Conservation (phyloP, 352 stramenopile species). For the Pythium aphanidermatum region DNA sequence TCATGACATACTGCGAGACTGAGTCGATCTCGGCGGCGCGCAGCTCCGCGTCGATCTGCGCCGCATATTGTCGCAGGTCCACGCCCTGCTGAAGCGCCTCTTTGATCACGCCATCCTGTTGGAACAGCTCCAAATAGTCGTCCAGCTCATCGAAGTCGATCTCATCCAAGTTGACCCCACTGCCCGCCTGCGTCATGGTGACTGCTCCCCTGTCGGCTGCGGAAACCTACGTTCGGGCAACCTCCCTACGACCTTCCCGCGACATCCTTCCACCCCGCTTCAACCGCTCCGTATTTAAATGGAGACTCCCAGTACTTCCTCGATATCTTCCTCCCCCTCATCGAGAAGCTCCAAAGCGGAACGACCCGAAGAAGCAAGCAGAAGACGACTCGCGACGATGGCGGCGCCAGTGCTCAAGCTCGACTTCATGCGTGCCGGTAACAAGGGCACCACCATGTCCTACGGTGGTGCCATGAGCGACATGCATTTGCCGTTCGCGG, state of each 20-base stretch:
- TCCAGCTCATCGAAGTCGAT: constrained; percentile 93
- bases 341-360: constrained; percentile 3
- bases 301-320: constrained; percentile 1
- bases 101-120: constrained; percentile 91
- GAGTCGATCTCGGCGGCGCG: constrained; percentile 78
- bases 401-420: constrained; percentile 45
- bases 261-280: constrained; percentile 8
- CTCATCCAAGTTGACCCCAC: constrained; percentile 67
- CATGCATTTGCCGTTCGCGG: constrained; percentile 47
- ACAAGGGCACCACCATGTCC: constrained; percentile 46
- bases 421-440: constrained; percentile 65
- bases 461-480: constrained; percentile 77
- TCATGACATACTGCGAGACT: constrained; percentile 84
- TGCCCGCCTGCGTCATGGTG: background rate
- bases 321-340: constrained; percentile 19
- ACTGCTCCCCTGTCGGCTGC: background rate
- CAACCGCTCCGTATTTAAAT: constrained; percentile 24
- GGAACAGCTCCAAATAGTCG: constrained; percentile 93
- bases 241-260: constrained; percentile 11
- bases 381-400: constrained; percentile 5
- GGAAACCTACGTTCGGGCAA: constrained; percentile 1
- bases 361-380: constrained; percentile 2
- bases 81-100: constrained; percentile 88
- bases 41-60: constrained; percentile 88
- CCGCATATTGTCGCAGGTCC: constrained; percentile 87